Evolutionary conservation across 805 yeast genomes (phyloP).

Genomic region (Saccharomycopsis olivae): DNA sequence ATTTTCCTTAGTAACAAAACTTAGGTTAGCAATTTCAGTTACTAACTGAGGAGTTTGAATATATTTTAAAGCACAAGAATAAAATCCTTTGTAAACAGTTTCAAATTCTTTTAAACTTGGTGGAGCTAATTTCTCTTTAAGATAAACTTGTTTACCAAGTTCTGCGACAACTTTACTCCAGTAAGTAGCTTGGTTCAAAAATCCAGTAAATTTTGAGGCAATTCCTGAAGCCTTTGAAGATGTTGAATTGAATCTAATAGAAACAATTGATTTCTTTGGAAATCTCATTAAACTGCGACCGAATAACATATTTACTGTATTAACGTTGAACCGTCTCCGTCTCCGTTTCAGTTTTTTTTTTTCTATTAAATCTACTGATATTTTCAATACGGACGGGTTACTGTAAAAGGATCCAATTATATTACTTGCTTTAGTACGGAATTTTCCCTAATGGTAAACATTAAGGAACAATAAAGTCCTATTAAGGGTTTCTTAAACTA

Average conservation of each 20-base stretch:
- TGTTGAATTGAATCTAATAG: conserved; percentile 27
- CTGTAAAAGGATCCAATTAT: no score
- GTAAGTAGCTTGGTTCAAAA: conserved; percentile 55
- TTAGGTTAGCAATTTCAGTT: conserved; percentile 30
- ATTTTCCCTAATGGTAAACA: no score
- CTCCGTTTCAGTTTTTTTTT: no score
- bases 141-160: conserved; percentile 68
- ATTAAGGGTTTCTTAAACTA: no score
- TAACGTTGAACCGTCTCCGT: no score
- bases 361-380: no score
- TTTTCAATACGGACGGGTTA: no score
- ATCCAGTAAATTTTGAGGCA: conserved; percentile 8
- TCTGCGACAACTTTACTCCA: conserved; percentile 52
- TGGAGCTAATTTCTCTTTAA: conserved; percentile 88
- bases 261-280: conserved; percentile 18
- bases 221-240: conserved; percentile 24
- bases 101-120: conserved; percentile 73
- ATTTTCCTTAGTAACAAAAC: conserved; percentile 36
- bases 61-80: conserved; percentile 33
- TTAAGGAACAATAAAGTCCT: no score
- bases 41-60: conserved; percentile 53
- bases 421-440: no score
- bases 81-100: conserved; percentile 51
- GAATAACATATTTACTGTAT: conserved; percentile 2
- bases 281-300: conserved; percentile 1